phyloP scores from a whole-genome alignment of 345 rosid genomes.

The Rhodamnia rubescens region DNA sequence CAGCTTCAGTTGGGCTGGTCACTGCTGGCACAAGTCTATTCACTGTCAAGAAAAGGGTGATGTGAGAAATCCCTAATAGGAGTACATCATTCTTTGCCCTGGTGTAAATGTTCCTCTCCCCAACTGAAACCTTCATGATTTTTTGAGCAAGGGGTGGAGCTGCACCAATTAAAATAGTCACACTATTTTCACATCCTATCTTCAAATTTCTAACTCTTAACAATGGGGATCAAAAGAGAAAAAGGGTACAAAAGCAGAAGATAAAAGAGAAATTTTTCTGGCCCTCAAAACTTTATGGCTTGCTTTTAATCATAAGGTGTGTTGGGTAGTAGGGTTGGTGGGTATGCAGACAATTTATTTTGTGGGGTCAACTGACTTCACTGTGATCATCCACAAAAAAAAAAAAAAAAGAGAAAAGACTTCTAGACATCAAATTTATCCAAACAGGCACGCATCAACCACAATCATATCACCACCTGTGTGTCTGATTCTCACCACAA shows the following conservation, averaged over 20 bases:
- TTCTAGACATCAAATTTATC: background rate
- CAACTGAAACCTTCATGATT: conserved; percentile 34
- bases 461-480: background rate
- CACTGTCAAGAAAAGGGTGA: background rate
- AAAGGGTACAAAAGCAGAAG: background rate
- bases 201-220: background rate
- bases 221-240: background rate
- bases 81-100: background rate
- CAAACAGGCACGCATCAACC: background rate
- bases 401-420: too few species aligned
- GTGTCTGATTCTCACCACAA: background rate
- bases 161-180: conserved; percentile 17
- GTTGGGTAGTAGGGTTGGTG: conserved; percentile 19
- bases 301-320: conserved; percentile 19
- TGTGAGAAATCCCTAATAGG: background rate
- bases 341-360: conserved; percentile 20
- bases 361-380: conserved; percentile 16
- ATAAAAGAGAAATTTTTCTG: background rate
- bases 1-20: background rate
- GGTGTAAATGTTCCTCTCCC: background rate
- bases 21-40: background rate
- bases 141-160: conserved; percentile 6
- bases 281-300: background rate
- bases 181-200: background rate
- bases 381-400: background rate